These are phyloP conservation scores for Diaporthe sp. DNA, from an alignment of 2,329 filamentous ascomycete species.

Conservation along the genomic window DNA sequence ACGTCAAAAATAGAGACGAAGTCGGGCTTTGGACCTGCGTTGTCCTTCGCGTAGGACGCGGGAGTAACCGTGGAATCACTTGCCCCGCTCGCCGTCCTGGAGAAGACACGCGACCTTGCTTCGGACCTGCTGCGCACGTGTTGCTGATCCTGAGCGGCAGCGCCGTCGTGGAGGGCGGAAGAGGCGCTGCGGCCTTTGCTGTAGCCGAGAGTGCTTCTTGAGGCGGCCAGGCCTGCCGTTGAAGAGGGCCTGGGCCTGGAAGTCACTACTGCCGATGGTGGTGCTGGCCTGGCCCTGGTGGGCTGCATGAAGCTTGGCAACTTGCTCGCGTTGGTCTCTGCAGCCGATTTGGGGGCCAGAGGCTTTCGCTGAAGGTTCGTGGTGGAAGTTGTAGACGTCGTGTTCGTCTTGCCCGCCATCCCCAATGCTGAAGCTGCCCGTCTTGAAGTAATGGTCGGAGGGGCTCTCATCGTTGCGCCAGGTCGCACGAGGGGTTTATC, in stretches of 20 bases:
- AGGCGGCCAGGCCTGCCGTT: slow-evolving; percentile 72
- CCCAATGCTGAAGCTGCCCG: slow-evolving; percentile 67
- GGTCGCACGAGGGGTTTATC: slow-evolving; percentile 39
- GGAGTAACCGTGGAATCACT: slow-evolving; percentile 62
- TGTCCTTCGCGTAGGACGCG: slow-evolving; percentile 53
- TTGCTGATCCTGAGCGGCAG: slow-evolving; percentile 39
- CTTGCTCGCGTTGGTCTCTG: slow-evolving; percentile 40
- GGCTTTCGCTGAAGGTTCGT: slow-evolving; percentile 43
- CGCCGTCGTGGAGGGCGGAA: slow-evolving; percentile 54
- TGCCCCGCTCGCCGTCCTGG: slow-evolving; percentile 52
- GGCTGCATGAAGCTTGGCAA: slow-evolving; percentile 37
- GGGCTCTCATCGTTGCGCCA: slow-evolving; percentile 42
- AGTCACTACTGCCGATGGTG: slow-evolving; percentile 53
- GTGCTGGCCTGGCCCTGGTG: slow-evolving; percentile 43
- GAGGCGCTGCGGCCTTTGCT: slow-evolving; percentile 77
- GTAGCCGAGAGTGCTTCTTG: slow-evolving; percentile 87
- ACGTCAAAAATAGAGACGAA: slow-evolving; percentile 71
- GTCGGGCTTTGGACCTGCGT: slow-evolving; percentile 52
- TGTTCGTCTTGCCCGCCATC: slow-evolving; percentile 48
- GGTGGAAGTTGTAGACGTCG: slow-evolving; percentile 36
- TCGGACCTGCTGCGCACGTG: slow-evolving; percentile 38
- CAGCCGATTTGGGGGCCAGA: slow-evolving; percentile 38
- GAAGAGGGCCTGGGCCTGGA: slow-evolving; percentile 53
- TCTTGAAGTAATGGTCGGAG: slow-evolving; percentile 67
- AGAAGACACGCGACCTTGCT: slow-evolving; percentile 40